Percentiles rank a stretch among this genome's conserved stretches.
Evolutionary conservation across 2,329 filamentous ascomycete species (phyloP).

Genomic region (Colletotrichum graminicola): DNA sequence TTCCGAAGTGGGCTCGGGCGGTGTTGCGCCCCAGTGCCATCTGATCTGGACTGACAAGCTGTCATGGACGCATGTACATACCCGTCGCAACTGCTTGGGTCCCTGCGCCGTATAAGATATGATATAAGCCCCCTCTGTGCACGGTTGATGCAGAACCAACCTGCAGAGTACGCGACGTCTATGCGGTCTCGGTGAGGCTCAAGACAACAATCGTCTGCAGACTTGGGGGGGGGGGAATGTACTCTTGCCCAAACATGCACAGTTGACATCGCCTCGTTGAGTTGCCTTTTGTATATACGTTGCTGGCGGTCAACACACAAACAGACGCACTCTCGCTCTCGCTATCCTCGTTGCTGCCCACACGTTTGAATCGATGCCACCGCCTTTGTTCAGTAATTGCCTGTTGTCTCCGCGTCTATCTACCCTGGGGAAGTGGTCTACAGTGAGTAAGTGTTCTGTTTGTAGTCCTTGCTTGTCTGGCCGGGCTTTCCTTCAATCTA

Average conservation of each 20-base stretch:
- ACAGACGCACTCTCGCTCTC: not conserved
- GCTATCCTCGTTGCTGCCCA: not conserved
- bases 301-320: not conserved
- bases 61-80: slow-evolving; percentile 37
- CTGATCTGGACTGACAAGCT: slow-evolving; percentile 40
- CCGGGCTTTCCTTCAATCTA: slow-evolving; percentile 5
- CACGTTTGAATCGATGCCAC: not conserved
- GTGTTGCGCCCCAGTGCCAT: slow-evolving; percentile 31
- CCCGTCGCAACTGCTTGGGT: slow-evolving; percentile 18
- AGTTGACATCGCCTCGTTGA: not conserved
- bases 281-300: not conserved
- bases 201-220: not conserved
- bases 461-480: slow-evolving; percentile 1
- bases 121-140: not conserved
- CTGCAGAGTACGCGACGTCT: not conserved
- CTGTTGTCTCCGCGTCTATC: slow-evolving; percentile 21
- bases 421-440: not conserved
- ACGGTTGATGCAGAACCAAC: not conserved
- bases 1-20: slow-evolving; percentile 36
- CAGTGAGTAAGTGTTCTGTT: not conserved
- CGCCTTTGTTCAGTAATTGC: not conserved
- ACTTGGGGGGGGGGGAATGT: not conserved
- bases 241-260: not conserved
- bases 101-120: slow-evolving; percentile 10
- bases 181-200: not conserved